Base-by-base conservation (phyloP, 352 stramenopile genomes). In the Phytophthora kernoviae region DNA sequence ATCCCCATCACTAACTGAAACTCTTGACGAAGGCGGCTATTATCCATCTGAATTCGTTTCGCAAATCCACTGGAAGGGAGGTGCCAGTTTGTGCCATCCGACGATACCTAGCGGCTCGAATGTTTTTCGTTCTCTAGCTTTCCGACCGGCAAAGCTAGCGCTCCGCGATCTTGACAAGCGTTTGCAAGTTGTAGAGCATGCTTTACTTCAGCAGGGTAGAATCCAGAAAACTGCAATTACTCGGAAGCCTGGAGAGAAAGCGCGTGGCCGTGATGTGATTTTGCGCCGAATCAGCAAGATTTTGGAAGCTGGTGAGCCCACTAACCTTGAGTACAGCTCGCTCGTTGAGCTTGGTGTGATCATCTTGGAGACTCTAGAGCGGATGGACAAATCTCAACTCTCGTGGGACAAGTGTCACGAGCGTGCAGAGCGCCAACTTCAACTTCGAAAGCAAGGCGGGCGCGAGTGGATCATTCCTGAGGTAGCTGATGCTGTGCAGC, bases 391-490 rank as follows among this genome's bases (percentile, higher is more conserved):
- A 12, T 62, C 46, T 1, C 78, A 90, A 22, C 42, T 56, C 10
- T 55, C 58, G 27, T 90, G 80, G 80, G 75, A 91, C 55, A 68
- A 66, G 45, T 89, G 75, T 18, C 78, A 65, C 12, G 68, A 87
- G 26, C 77, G 74, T 11, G 62, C 56, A 15, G 50, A 61, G 26
- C 78, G 83, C 5, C 80, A 92, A 17, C 51, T 73, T 5, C 72
- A 92, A 53, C 64, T 90, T 18, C 60, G 60, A 8, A 77, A 75
- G 26, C 58, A 88, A 62, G 62, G 66, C 26, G 77, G 61, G 3
- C 36, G 53, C 12, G 84, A 91, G 54, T 91, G 80, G 81, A 90
- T 91, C 55, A 59, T 93, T 17, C 80, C 79, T 20, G 84, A 91
- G 56, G 48, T 91, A 18, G 73, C 75, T 26, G 81, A 93, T 49